A percentile compares a stretch with the other conserved stretches of the same genome.
phyloP scores from a whole-genome alignment of 1,284 basidiomycete genomes.

The Ustilago sp. region DNA sequence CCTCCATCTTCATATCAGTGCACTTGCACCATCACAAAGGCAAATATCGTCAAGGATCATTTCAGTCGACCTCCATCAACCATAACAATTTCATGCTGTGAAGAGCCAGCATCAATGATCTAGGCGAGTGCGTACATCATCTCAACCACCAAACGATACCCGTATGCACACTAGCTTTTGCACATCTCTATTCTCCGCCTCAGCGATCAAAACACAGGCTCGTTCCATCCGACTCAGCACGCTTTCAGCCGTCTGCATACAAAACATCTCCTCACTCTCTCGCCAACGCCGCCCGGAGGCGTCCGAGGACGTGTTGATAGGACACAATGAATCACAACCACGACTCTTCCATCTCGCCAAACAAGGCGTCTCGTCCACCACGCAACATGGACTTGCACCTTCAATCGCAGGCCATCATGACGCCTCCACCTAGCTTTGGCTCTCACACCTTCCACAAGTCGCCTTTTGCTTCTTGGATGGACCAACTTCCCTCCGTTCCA shows the following conservation, averaged over 20 bases:
- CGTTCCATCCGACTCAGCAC: neutral
- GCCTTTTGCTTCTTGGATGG: slow-evolving; percentile 39
- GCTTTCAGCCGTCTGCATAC: neutral
- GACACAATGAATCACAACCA: slow-evolving; percentile 28
- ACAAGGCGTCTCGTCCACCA: slow-evolving; percentile 21
- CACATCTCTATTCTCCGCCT: slow-evolving; percentile 2
- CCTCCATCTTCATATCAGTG: neutral
- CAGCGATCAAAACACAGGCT: neutral
- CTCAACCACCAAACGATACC: neutral
- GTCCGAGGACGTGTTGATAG: slow-evolving; percentile 14
- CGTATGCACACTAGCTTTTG: slow-evolving; percentile 4
- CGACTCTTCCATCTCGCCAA: slow-evolving; percentile 34
- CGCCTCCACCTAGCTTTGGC: slow-evolving; percentile 55
- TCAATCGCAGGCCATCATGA: slow-evolving; percentile 49
- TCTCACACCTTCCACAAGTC: slow-evolving; percentile 44
- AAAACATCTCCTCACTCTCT: neutral
- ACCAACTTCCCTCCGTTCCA: slow-evolving; percentile 30
- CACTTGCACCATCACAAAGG: neutral
- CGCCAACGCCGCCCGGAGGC: neutral
- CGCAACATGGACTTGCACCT: slow-evolving; percentile 26
- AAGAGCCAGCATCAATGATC: neutral
- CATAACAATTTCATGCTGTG: too few species aligned
- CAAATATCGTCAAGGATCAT: too few species aligned
- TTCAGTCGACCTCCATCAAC: too few species aligned
- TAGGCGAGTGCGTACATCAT: neutral